Evolutionary conservation across 768 basidiomycete species (phyloP).

Genomic region (Tremella mesenterica): DNA sequence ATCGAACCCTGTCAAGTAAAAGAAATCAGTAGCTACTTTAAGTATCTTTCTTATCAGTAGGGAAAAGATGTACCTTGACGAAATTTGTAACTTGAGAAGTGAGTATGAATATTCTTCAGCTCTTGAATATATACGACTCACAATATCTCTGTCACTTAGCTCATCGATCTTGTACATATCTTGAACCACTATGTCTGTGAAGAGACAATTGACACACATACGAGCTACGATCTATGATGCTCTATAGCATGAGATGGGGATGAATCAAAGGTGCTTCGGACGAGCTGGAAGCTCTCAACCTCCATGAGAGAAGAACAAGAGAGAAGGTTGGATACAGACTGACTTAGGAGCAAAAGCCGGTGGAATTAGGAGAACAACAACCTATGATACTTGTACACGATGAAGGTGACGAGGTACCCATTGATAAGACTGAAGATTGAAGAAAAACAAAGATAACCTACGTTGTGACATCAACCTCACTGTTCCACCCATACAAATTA

Average conservation of each 20-base stretch:
- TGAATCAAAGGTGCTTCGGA: too few species aligned
- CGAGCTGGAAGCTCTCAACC: too few species aligned
- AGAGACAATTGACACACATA: too few species aligned
- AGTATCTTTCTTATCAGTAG: background rate
- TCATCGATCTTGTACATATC: background rate
- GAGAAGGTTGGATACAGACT: too few species aligned
- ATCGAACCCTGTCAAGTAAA: slow-evolving; percentile 89
- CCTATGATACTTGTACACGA: too few species aligned
- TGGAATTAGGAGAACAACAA: too few species aligned
- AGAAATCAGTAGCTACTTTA: slow-evolving; percentile 42
- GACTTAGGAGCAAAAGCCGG: too few species aligned
- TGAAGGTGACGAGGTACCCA: background rate
- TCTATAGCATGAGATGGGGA: too few species aligned
- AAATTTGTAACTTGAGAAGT: slow-evolving; percentile 75
- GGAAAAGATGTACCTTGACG: slow-evolving; percentile 54
- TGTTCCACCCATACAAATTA: slow-evolving; percentile 67
- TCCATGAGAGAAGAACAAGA: too few species aligned
- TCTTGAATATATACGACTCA: slow-evolving; percentile 46
- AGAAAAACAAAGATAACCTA: slow-evolving; percentile 53
- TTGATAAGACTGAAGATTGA: background rate
- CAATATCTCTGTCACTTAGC: slow-evolving; percentile 58
- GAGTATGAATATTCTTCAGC: background rate
- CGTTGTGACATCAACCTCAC: slow-evolving; percentile 48
- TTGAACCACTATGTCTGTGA: too few species aligned
- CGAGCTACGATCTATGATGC: too few species aligned